phyloP scores from a whole-genome alignment of 345 rosid species.

The Hibiscus tridactylites region DNA sequence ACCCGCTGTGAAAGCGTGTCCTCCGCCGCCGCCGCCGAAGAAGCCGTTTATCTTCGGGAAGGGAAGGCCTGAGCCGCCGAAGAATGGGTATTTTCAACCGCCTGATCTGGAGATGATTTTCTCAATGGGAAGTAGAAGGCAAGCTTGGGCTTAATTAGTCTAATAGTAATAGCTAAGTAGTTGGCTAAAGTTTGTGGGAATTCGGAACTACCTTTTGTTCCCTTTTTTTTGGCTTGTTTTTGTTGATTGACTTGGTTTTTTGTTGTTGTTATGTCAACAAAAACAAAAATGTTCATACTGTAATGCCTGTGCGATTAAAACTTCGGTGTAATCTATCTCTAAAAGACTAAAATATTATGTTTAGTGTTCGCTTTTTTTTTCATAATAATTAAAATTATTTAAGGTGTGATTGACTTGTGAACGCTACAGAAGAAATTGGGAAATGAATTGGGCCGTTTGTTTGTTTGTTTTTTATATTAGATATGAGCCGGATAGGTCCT shows the following conservation, averaged over 20 bases:
- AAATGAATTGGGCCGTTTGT: too few species aligned
- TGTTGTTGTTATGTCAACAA: background rate
- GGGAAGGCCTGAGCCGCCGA: slow-evolving; percentile 41
- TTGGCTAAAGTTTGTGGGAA: too few species aligned
- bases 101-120: slow-evolving; percentile 65
- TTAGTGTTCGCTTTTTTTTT: too few species aligned
- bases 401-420: too few species aligned
- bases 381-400: too few species aligned
- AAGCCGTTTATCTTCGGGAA: slow-evolving; percentile 19
- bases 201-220: background rate
- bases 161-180: background rate
- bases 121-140: slow-evolving; percentile 9
- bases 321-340: too few species aligned
- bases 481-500: background rate
- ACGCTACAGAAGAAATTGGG: too few species aligned
- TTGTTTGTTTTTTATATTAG: too few species aligned
- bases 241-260: background rate
- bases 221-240: background rate
- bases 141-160: background rate
- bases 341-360: too few species aligned
- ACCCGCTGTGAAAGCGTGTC: slow-evolving; percentile 37
- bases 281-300: background rate
- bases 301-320: background rate
- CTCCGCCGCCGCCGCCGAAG: slow-evolving; percentile 77
- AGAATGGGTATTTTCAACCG: slow-evolving; percentile 57